phyloP scores from a whole-genome alignment of 2,329 filamentous ascomycete species.

The Colletotrichum cordylinicola region DNA sequence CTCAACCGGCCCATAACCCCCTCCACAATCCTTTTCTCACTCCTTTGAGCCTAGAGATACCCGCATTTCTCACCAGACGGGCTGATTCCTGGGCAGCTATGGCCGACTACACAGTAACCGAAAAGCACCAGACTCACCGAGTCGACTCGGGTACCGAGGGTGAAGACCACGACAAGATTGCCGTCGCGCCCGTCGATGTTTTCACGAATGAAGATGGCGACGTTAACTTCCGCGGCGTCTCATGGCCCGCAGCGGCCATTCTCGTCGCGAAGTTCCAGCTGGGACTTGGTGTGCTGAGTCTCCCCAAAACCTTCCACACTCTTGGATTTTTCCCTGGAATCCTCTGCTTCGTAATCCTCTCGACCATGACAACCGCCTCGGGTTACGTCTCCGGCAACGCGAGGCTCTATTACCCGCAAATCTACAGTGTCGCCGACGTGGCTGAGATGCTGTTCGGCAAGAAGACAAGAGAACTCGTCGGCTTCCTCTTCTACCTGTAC shows the following conservation, averaged over 20 bases:
- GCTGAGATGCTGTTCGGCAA: not conserved
- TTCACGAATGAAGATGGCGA: not conserved
- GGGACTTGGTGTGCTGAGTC: not conserved
- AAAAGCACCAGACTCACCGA: not conserved
- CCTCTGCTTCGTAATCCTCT: not conserved
- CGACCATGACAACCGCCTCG: not conserved
- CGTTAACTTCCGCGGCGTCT: not conserved
- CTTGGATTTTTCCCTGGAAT: not conserved
- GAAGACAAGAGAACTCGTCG: not conserved
- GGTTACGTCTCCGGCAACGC: not conserved
- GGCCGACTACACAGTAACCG: not conserved
- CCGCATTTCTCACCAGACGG: not conserved
- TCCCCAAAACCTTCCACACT: not conserved
- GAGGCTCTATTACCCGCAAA: not conserved
- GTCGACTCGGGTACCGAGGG: not conserved
- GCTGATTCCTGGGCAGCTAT: not conserved
- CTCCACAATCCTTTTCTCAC: not conserved
- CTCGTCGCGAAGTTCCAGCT: not conserved
- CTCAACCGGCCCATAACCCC: not conserved
- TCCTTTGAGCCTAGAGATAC: not conserved
- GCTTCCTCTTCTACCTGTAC: not conserved
- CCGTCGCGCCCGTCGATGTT: not conserved
- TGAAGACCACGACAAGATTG: not conserved
- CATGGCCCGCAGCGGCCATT: not conserved
- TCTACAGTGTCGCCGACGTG: not conserved